Evolutionary conservation across 371 early-diverging fungal species (phyloP), one percentile per base, ranked within the genome.

Genomic region (Mortierella sp.): DNA sequence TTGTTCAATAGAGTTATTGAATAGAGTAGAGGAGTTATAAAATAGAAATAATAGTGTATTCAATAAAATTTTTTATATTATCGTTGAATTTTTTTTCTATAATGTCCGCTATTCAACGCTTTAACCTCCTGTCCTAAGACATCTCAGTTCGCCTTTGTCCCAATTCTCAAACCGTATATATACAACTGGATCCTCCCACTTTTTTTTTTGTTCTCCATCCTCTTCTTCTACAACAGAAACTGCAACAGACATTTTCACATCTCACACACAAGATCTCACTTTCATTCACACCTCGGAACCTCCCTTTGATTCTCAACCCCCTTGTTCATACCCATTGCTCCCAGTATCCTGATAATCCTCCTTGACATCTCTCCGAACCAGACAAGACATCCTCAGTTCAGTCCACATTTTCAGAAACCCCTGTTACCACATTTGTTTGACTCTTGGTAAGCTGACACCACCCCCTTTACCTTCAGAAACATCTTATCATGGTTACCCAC

Each of bases 101-200:
- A n/a, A n/a, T n/a, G n/a, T n/a, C n/a, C n/a, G n/a, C n/a, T n/a
- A n/a, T n/a, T n/a, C n/a, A n/a, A n/a, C n/a, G n/a, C n/a, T n/a
- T n/a, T n/a, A n/a, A n/a, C n/a, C n/a, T n/a, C n/a, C n/a, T n/a
- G n/a, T n/a, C n/a, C n/a, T n/a, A n/a, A n/a, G n/a, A n/a, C n/a
- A n/a, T n/a, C n/a, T n/a, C n/a, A n/a, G n/a, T n/a, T n/a, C n/a
- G n/a, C n/a, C n/a, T n/a, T n/a, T n/a, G n/a, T n/a, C n/a, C n/a
- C n/a, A n/a, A n/a, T 54, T 54, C 54, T 54, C 6, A 57, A 57
- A 57, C 57, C 8, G 57, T 57, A 31, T 57, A 22, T 31, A 35
- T 32, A 29, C 17, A 34, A 56, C 3, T 34, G 35, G 23, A 31
- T 57, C 31, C 57, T 32, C 57, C 35, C 35, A 19, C 19, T 34